Evolutionary conservation across 164 flowering plant species (phyloP), one percentile per base, ranked within the genome.

Genomic region (Umbellularia californica): DNA sequence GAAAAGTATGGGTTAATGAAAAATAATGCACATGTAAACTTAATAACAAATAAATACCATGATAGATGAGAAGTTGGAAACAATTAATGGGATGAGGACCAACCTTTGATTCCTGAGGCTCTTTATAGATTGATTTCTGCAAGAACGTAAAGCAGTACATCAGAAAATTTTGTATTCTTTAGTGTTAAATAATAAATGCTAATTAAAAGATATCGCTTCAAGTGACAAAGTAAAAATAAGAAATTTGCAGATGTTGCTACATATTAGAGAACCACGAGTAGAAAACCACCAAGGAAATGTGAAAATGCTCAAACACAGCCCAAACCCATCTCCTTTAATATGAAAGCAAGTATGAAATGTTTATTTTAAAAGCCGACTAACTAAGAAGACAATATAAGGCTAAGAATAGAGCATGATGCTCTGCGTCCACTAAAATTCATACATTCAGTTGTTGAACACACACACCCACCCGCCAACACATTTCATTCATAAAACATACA

Each of bases 121-220:
- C 98, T 86, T 85, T 87, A 80, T 77, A 81, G 24, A 95, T 84
- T 76, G 95, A 67, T 87, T 88, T 93, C 99, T 95, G 95, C 87
- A 87, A 81, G 77, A 78, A n/a, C 52, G 68, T 30, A 33, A 15
- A 33, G 20, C 60, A 17, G 60, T 55, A 20, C 4, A 55, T 55
- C n/a, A 55, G 15, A 15, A 13, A 55, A 17, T 14, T 55, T 55
- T 55, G n/a, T 2, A 15, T 55, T 20, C n/a, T 55, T 55, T 15
- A 15, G n/a, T 14, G 20, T 15, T 55, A 55, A 15, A 55, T 15
- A 55, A 11, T 55, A 13, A 55, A 55, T 11, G n/a, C n/a, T 55
- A 15, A 55, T 15, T 14, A 55, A 55, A 55, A 55, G 17, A 55
- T 14, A 17, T 55, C 11, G 0, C 47, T 55, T 55, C 20, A 5